Conservation (phyloP, 345 rosid genomes). For the Populus alba region DNA sequence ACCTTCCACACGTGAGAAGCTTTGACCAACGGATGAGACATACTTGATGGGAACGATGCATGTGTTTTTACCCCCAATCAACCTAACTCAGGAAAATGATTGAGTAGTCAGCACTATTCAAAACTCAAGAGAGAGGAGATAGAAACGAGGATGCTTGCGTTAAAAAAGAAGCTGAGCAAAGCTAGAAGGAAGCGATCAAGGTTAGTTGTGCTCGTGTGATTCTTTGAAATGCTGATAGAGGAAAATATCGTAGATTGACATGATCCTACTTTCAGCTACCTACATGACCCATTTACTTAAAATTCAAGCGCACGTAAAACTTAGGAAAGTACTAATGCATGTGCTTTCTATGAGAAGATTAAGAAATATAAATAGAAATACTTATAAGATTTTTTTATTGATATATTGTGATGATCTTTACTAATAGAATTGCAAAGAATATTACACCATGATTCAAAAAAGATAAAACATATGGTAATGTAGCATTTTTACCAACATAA, state of each 20-base stretch:
- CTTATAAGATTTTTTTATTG: too few relatives aligned
- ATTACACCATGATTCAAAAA: too few relatives aligned
- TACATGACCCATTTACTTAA: not conserved
- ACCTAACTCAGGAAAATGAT: slow-evolving; percentile 5
- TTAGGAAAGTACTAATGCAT: too few relatives aligned
- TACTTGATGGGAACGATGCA: not conserved
- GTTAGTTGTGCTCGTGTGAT: slow-evolving; percentile 41
- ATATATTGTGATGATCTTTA: too few relatives aligned
- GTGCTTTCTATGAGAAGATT: too few relatives aligned
- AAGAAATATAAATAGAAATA: too few relatives aligned
- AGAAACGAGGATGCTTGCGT: not conserved
- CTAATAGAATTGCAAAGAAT: too few relatives aligned
- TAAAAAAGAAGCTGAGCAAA: not conserved
- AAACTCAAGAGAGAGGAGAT: not conserved
- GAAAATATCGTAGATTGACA: not conserved
- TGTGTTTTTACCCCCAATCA: slow-evolving; percentile 16
- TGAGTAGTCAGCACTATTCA: not conserved
- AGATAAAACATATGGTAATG: too few relatives aligned
- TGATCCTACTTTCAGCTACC: not conserved
- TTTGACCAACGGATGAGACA: slow-evolving; percentile 41
- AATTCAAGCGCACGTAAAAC: not conserved
- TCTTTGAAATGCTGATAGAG: slow-evolving; percentile 24
- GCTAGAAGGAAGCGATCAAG: not conserved
- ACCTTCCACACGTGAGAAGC: slow-evolving; percentile 23
- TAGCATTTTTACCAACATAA: too few relatives aligned